Conservation (phyloP, 2,329 filamentous ascomycete genomes). For the Claviceps monticola region DNA sequence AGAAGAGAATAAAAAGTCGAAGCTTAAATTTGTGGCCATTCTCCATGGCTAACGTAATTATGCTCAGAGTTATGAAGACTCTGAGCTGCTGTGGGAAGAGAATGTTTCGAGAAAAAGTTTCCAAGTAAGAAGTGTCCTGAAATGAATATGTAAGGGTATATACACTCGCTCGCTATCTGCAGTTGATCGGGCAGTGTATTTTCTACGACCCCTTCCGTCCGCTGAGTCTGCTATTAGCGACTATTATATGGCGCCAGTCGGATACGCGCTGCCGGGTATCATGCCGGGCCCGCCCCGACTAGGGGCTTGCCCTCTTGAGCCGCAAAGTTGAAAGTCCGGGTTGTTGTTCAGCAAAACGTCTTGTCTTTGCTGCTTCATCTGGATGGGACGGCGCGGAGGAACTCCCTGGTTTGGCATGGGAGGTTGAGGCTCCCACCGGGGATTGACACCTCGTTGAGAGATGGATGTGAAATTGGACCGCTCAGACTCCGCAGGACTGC, state of each 20-base stretch:
- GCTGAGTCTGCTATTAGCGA: neutral
- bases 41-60: neutral
- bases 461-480: conserved; percentile 81
- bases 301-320: conserved; percentile 17
- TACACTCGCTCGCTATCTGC: neutral
- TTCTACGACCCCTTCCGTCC: neutral
- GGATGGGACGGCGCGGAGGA: conserved; percentile 30
- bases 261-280: conserved; percentile 41
- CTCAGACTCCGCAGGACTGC: conserved; percentile 67
- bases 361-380: conserved; percentile 47
- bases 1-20: neutral
- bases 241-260: conserved; percentile 14
- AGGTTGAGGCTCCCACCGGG: conserved; percentile 58
- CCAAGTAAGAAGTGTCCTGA: neutral
- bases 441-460: conserved; percentile 77
- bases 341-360: conserved; percentile 76
- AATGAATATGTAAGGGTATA: neutral
- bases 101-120: neutral
- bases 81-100: neutral
- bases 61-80: neutral
- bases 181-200: neutral
- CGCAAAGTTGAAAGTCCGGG: conserved; percentile 70
- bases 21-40: neutral
- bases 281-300: conserved; percentile 25
- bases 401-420: conserved; percentile 28